Evolutionary conservation across 108 stramenopile species (phyloP).

Genomic region (Skeletonema grethae): DNA sequence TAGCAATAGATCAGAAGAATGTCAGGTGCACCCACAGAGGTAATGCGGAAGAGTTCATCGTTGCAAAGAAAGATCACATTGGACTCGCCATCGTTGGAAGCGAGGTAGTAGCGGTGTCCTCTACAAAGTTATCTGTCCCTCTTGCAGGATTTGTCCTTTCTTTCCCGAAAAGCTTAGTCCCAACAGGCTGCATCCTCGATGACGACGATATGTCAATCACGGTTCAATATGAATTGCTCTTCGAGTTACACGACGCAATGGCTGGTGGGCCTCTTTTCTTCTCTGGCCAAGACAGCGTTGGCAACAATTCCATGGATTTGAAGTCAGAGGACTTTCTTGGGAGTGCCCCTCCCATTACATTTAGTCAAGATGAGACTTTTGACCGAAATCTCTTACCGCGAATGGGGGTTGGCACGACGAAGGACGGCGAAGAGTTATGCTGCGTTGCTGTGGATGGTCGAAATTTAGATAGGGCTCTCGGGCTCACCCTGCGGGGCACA

Average conservation of each 20-base stretch:
- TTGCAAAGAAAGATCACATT: slow-evolving; percentile 4
- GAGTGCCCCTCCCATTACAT: slow-evolving; percentile 46
- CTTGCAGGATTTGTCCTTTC: slow-evolving; percentile 35
- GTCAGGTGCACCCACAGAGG: slow-evolving; percentile 22
- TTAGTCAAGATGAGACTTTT: slow-evolving; percentile 47
- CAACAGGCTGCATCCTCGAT: background rate
- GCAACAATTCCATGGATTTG: slow-evolving; percentile 16
- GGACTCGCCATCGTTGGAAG: slow-evolving; percentile 37
- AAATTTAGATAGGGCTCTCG: slow-evolving; percentile 38
- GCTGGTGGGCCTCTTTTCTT: slow-evolving; percentile 47
- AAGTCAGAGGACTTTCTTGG: slow-evolving; percentile 34
- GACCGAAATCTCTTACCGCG: slow-evolving; percentile 48
- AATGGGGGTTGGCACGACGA: slow-evolving; percentile 41
- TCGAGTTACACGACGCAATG: slow-evolving; percentile 24
- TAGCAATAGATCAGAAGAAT: slow-evolving; percentile 7
- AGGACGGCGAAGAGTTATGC: slow-evolving; percentile 20
- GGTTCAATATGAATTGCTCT: slow-evolving; percentile 14
- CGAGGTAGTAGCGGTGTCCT: slow-evolving; percentile 7
- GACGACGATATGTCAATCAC: slow-evolving; percentile 8
- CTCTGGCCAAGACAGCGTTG: slow-evolving; percentile 7
- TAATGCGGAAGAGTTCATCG: slow-evolving; percentile 5
- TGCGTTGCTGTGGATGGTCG: slow-evolving; percentile 45
- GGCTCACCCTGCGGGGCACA: slow-evolving; percentile 30
- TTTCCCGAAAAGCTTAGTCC: background rate
- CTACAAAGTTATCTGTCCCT: slow-evolving; percentile 18